phyloP scores from a whole-genome alignment of 73 alveolate species.

The Paraurostyla sp. region DNA sequence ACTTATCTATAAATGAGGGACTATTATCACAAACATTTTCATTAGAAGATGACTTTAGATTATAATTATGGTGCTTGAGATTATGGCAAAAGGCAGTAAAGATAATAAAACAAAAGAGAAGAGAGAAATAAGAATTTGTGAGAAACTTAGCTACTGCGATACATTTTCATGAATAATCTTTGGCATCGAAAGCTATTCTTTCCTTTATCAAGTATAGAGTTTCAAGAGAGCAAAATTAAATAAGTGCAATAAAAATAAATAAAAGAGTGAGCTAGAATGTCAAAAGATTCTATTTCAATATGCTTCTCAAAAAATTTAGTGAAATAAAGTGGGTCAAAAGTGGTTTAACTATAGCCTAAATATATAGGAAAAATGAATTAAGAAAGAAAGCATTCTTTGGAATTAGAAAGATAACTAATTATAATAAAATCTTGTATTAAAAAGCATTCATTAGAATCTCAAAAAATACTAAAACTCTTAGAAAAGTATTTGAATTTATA shows the following conservation, averaged over 20 bases:
- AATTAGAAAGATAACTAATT: not conserved
- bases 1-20: no score
- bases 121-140: not conserved
- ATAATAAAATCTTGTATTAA: not conserved
- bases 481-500: not conserved
- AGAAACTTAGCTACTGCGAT: conserved; percentile 12
- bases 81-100: conserved; percentile 24
- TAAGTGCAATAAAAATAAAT: not conserved
- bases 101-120: not conserved
- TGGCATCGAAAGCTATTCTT: not conserved
- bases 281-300: not conserved
- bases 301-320: not conserved
- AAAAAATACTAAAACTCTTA: not conserved
- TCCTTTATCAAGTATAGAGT: conserved; percentile 5
- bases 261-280: not conserved
- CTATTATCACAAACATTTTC: not conserved
- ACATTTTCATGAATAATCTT: conserved; percentile 9
- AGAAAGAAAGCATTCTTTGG: not conserved
- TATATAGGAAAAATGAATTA: not conserved
- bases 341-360: conserved; percentile 21
- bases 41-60: conserved; percentile 13
- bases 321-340: not conserved
- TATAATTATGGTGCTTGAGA: not conserved
- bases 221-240: not conserved
- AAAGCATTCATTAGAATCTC: not conserved